Conservation (phyloP, 2,329 filamentous ascomycete species). For the Passalora sequoiae region DNA sequence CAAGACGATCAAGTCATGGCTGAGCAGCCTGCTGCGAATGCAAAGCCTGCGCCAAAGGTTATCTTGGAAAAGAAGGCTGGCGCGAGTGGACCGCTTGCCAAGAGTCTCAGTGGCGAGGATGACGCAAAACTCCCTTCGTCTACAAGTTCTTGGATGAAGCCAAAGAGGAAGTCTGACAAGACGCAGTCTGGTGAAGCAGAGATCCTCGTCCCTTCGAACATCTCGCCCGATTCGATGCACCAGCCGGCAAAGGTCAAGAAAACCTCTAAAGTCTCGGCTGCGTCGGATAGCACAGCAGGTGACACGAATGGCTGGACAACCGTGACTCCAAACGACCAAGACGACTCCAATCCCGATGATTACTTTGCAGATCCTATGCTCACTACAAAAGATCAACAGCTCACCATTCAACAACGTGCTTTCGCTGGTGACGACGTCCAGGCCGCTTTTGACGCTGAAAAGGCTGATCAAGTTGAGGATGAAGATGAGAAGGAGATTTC, state of each 20-base stretch:
- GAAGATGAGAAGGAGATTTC: conserved; percentile 81
- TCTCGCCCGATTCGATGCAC: conserved; percentile 8
- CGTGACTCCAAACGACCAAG: conserved; percentile 36
- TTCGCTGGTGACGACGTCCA: conserved; percentile 86
- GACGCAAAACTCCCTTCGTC: background rate
- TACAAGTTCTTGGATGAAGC: conserved; percentile 22
- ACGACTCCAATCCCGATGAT: conserved; percentile 24
- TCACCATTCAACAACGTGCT: conserved; percentile 68
- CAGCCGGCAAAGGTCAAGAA: conserved; percentile 18
- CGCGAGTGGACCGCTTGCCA: conserved; percentile 23
- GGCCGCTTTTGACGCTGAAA: conserved; percentile 74
- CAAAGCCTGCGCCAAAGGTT: conserved; percentile 16
- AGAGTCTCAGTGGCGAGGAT: conserved; percentile 13
- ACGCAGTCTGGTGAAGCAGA: conserved; percentile 18
- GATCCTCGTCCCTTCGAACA: conserved; percentile 11
- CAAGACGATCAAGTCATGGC: conserved; percentile 35
- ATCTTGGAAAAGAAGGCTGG: conserved; percentile 27
- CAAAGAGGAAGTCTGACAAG: conserved; percentile 22
- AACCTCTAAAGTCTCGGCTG: no score
- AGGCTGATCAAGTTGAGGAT: conserved; percentile 62
- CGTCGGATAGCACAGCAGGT: conserved; percentile 12
- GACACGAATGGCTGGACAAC: conserved; percentile 43
- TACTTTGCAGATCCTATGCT: conserved; percentile 25
- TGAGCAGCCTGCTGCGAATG: conserved; percentile 24
- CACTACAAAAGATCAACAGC: conserved; percentile 43